Evolutionary conservation across 2,329 filamentous ascomycete species (phyloP), one percentile per base, ranked within the genome.

Genomic region (Calonectria fujianensis): DNA sequence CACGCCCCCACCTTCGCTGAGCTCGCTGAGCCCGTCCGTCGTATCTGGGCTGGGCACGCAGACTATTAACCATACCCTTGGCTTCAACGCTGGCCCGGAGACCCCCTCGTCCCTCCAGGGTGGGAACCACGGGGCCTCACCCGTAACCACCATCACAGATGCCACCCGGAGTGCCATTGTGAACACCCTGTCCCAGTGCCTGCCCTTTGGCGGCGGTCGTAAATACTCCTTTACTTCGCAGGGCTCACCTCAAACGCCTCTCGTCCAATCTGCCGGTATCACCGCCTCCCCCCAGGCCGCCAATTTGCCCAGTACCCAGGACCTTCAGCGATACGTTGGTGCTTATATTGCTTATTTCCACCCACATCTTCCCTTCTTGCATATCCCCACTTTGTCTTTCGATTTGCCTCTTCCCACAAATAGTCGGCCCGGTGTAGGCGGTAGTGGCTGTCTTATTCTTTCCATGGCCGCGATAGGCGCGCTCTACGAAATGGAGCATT

Each of bases 321-420:
- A 98, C 83, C 91, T 98, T 76, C 96, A 97, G 84, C 94, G 95
- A 83, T 98, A 96, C 85, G 94, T 98, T 76, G 93, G 93, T 77
- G 94, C 96, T 74, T 98, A 98, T 86, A 92, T 98, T 81, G 93
- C 93, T 77, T 98, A 95, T 84, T 98, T 98, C 85, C 96, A 98
- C 82, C 96, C 96, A 29, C 96, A 98, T 84, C 86, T 98, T 75
- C 96, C 97, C n/a, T 98, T 98, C 85, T 88, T 98, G 75, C 96
- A 98, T 85, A 92, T 98, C 79, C 93, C 96, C 68, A 98, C 96
- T 20, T 89, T 98, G 76, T 96, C 96, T 52, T 98, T 98, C 86
- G 95, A 98, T 81, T 91, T 94, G 67, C 90, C 94, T 67, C 89
- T 94, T 61, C 92, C 92, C 57, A 91, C 92, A 75, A 92, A 92